Conservation (phyloP, 768 basidiomycete genomes). For the Termitomyces sp. region DNA sequence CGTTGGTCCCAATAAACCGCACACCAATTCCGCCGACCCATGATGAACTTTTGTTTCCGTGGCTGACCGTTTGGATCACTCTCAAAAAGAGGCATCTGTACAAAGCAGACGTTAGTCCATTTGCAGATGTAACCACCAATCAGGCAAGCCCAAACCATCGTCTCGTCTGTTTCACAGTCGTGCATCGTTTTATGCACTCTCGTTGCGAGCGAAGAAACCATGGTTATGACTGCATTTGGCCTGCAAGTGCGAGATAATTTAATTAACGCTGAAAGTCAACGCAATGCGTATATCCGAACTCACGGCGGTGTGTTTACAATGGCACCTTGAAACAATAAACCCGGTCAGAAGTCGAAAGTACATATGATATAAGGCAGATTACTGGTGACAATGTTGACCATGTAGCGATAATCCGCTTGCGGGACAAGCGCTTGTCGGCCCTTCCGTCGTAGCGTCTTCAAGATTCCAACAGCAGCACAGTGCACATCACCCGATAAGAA, state of each 20-base stretch:
- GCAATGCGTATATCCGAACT: constrained; percentile 16
- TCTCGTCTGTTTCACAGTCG: constrained; percentile 76
- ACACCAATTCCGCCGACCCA: constrained; percentile 89
- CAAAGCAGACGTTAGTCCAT: neutral
- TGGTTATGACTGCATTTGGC: constrained; percentile 62
- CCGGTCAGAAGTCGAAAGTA: neutral
- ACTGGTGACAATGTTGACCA: constrained; percentile 87
- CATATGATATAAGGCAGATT: constrained; percentile 16
- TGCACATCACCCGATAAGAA: constrained; percentile 95
- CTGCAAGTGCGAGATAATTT: constrained; percentile 29
- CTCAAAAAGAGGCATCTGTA: constrained; percentile 69
- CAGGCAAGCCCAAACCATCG: constrained; percentile 48
- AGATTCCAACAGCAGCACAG: constrained; percentile 74
- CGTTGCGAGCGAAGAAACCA: constrained; percentile 76
- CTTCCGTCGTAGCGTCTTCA: constrained; percentile 62
- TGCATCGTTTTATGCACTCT: constrained; percentile 89
- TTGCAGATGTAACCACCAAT: neutral
- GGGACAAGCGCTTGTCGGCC: constrained; percentile 44
- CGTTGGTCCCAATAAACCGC: constrained; percentile 51
- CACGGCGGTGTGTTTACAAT: constrained; percentile 94
- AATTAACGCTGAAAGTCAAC: neutral
- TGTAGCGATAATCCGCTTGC: constrained; percentile 70
- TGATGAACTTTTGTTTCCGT: constrained; percentile 78
- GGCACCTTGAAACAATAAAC: constrained; percentile 46
- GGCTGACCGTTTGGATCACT: constrained; percentile 69